Evolutionary conservation across 768 basidiomycete species (phyloP), one percentile per base, ranked within the genome.

Genomic region (Amanita exitialis): DNA sequence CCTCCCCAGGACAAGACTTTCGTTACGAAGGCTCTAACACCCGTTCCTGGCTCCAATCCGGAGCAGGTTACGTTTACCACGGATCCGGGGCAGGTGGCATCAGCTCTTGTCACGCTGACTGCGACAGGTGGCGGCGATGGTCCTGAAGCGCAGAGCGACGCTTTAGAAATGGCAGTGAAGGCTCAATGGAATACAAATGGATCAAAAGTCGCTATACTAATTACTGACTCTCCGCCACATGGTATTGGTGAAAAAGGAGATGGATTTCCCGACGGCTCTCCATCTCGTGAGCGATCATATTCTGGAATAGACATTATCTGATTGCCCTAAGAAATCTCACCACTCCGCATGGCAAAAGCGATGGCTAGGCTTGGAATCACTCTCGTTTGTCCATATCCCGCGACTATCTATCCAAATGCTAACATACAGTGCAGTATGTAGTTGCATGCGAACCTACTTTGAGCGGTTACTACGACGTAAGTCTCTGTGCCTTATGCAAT

Each of bases 141-240:
- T 0, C 79, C 80, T 0, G 80, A 82, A 57, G 78, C 78, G 5
- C 72, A 77, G 28, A 79, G 76, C 2, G 76, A 76, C 4, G 80
- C 74, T 16, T 62, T 81, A 54, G 68, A 72, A 13, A 75, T 70
- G 35, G 71, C 73, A 3, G 54, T 78, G 51, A 66, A 69, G 28
- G 60, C 77, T 57, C 65, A 71, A 21, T 82, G 79, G 79, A 66
- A 72, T 32, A 65, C 68, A 16, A 60, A 65, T 4, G 75, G 77
- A 3, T 66, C 70, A 4, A 80, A 78, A 66, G 74, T 80, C 64
- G 69, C 71, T 15, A 71, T 82, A 1, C 63, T 79, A 15, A 74
- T 80, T 42, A 76, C 79, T 10, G 80, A 81, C 61, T 71, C 79
- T 1, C 78, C 79, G 32, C 77, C 78, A 1, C 79, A 81, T 64